A percentile compares a stretch with the other conserved stretches of the same genome.
phyloP scores from a whole-genome alignment of 805 yeast genomes.

The Kuraishia ogatae region DNA sequence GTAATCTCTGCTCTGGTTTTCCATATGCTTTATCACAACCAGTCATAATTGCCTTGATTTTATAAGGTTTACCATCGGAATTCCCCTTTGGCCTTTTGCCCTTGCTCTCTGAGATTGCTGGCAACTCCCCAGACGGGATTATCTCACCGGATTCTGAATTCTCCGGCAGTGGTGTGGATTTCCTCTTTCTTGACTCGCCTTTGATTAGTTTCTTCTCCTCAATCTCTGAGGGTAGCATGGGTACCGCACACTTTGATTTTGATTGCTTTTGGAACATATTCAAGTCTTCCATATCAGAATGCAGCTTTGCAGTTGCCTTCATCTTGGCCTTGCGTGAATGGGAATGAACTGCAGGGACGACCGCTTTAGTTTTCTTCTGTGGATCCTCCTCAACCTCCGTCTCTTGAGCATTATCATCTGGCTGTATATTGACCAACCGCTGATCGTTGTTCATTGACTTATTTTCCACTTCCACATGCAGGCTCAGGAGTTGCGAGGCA shows the following conservation, averaged over 20 bases:
- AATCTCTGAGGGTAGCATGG: background rate
- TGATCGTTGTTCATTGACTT: too few relatives aligned
- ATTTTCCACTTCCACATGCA: too few relatives aligned
- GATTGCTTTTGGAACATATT: conserved; percentile 54
- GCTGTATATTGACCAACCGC: too few relatives aligned
- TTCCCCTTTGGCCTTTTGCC: conserved; percentile 5
- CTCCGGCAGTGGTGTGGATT: conserved; percentile 5
- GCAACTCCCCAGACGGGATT: background rate
- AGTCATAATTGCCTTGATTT: conserved; percentile 46
- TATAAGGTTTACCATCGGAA: conserved; percentile 19
- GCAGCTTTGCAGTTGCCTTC: conserved; percentile 58
- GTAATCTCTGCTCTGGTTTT: conserved; percentile 30
- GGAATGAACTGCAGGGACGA: background rate
- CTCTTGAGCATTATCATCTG: too few relatives aligned
- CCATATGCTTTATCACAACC: conserved; percentile 50
- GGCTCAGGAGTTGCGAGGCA: too few relatives aligned
- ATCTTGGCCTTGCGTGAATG: conserved; percentile 49
- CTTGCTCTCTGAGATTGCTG: background rate
- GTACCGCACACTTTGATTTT: conserved; percentile 26
- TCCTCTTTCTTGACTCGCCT: conserved; percentile 10
- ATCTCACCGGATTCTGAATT: conserved; percentile 5
- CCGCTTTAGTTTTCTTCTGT: background rate
- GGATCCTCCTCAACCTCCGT: background rate
- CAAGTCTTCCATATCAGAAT: conserved; percentile 59
- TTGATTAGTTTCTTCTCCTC: conserved; percentile 11